phyloP scores from a whole-genome alignment of 2,329 filamentous ascomycete genomes.

The Orbilia ellipsospora region DNA sequence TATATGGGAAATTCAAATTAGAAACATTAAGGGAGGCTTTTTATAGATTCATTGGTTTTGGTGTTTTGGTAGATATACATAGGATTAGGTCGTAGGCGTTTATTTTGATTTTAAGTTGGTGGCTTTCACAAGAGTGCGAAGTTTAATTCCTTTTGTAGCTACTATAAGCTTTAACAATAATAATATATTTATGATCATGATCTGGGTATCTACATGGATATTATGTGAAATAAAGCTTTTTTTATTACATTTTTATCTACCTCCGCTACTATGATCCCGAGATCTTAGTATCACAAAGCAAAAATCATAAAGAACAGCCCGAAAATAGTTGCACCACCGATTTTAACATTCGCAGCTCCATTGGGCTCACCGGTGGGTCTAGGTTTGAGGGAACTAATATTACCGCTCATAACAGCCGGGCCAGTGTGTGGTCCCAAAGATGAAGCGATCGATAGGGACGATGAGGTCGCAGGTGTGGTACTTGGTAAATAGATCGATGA shows the following conservation, averaged over 20 bases:
- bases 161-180: not conserved
- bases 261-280: too few species aligned
- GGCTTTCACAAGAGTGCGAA: too few species aligned
- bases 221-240: too few species aligned
- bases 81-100: too few species aligned
- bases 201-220: too few species aligned
- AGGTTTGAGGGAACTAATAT: constrained; percentile 13
- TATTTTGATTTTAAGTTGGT: too few species aligned
- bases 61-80: too few species aligned
- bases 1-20: too few species aligned
- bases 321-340: constrained; percentile 3
- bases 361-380: constrained; percentile 10
- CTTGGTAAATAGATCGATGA: not conserved
- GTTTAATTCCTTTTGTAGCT: not conserved
- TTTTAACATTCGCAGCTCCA: constrained; percentile 12
- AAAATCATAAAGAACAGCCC: constrained; percentile 23
- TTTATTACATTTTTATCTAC: not conserved
- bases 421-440: not conserved
- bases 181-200: not conserved
- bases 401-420: not conserved
- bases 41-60: too few species aligned
- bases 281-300: too few species aligned
- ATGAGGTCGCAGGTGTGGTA: not conserved
- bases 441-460: not conserved
- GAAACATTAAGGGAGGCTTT: too few species aligned